Base-by-base conservation (phyloP, 805 yeast genomes). In the Diddensiella caesifluorescens region DNA sequence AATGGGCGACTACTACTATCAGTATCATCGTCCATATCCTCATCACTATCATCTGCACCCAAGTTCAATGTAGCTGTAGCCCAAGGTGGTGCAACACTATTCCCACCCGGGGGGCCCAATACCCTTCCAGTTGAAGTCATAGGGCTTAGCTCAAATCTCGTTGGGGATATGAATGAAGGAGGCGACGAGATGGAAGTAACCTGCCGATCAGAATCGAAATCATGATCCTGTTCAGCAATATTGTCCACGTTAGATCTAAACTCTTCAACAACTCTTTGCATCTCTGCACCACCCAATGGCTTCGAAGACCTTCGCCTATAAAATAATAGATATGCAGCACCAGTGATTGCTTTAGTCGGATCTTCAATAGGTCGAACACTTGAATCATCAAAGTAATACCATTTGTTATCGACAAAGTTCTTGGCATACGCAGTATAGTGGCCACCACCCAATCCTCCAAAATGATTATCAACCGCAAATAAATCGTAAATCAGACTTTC, bases 381-480 rank as follows among this genome's bases (percentile, higher is more conserved):
- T 1, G 95, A 79, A 59, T 90, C 98, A 58, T 90, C 89, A 60
- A 73, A 90, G 58, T 88, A 83, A 58, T 88, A 87, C 97, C 97
- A 92, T 44, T 77, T 70, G 16, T 66, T 66, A 55, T 85, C 94
- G 32, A 77, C 69, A 60, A 77, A 80, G 56, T 89, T 89, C 59
- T 81, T 83, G 0, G 76, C 95, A 55, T 79, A 82, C 0, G 97
- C 84, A 1, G 98, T 92, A 62, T 92, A 90, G 66, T 92, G 97
- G 1, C 98, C 97, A 3, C 97, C 97, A 0, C 97, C 97, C 15
- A 90, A 68, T 0, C 97, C 96, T 38, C 97, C 98, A 59, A 73
- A 88, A 58, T 92, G 98, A 59, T 90, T 92, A 59, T 89, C 97
- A 18, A 92, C 96, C 0, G 92, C 97, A 53, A 85, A 71, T 48